phyloP scores from a whole-genome alignment of 257 asterid species.

The Pogostemon cablin region DNA sequence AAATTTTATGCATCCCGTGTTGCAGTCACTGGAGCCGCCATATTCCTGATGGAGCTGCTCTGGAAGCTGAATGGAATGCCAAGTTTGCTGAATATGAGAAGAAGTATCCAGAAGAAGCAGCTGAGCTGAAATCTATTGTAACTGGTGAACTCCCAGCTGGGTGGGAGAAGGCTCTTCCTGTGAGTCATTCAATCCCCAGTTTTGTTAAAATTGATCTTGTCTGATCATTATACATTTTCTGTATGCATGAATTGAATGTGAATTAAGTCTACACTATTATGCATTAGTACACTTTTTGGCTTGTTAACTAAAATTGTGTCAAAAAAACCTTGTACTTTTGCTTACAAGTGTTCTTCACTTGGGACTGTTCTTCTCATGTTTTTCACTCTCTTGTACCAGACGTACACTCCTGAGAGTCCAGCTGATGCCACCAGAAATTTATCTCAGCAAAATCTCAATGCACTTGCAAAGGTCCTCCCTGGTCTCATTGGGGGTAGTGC shows the following conservation, averaged over 20 bases:
- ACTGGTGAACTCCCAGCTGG: conserved; percentile 73
- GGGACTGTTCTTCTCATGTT: conserved; percentile 21
- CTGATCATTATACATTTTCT: conserved; percentile 3
- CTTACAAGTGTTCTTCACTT: background rate
- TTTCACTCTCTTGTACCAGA: conserved; percentile 41
- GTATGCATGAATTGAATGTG: background rate
- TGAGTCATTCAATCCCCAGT: conserved; percentile 41
- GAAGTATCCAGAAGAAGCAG: conserved; percentile 81
- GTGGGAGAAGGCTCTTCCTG: conserved; percentile 91
- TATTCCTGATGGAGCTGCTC: conserved; percentile 71
- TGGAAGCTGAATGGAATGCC: conserved; percentile 92
- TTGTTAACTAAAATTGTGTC: no score
- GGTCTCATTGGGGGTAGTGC: conserved; percentile 89
- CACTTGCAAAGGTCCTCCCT: conserved; percentile 82
- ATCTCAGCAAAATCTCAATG: conserved; percentile 69
- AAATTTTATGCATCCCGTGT: conserved; percentile 24
- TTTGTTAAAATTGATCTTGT: conserved; percentile 23
- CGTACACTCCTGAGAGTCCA: conserved; percentile 73
- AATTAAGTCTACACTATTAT: background rate
- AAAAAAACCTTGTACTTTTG: background rate
- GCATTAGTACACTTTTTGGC: background rate
- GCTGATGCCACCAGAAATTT: conserved; percentile 79
- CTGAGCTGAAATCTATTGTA: conserved; percentile 67
- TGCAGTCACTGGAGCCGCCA: conserved; percentile 95
- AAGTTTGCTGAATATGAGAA: conserved; percentile 85